Evolutionary conservation across 1,139 yeast species (phyloP).

Genomic region (Diutina pseudorugosa): DNA sequence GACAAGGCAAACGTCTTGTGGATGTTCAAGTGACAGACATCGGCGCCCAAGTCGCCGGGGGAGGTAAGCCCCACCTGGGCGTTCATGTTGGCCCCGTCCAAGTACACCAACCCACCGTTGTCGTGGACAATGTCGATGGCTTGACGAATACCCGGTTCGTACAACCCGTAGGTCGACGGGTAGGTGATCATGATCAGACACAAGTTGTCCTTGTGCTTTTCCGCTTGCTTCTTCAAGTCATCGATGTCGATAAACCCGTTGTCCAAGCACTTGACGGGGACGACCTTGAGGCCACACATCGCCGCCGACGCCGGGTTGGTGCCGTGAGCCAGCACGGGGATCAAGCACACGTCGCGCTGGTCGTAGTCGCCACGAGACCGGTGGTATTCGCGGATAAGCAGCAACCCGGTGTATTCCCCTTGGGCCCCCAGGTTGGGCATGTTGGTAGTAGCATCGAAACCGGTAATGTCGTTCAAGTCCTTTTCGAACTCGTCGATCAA

Average conservation of each 20-base stretch:
- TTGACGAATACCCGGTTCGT: slow-evolving; percentile 79
- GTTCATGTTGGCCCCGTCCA: slow-evolving; percentile 99
- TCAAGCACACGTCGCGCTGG: slow-evolving; percentile 74
- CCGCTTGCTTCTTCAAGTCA: slow-evolving; percentile 67
- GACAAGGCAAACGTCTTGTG: slow-evolving; percentile 97
- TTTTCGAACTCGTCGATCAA: slow-evolving; percentile 65
- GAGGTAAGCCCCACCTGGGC: slow-evolving; percentile 97
- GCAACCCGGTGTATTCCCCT: slow-evolving; percentile 92
- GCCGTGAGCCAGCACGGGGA: slow-evolving; percentile 96
- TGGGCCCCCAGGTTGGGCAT: slow-evolving; percentile 99
- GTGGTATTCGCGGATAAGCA: slow-evolving; percentile 74
- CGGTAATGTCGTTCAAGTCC: slow-evolving; percentile 90
- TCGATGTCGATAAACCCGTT: slow-evolving; percentile 79
- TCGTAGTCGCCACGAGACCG: slow-evolving; percentile 55
- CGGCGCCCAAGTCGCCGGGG: slow-evolving; percentile 98
- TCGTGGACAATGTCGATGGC: slow-evolving; percentile 79
- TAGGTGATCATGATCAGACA: slow-evolving; percentile 95
- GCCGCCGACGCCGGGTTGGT: slow-evolving; percentile 98
- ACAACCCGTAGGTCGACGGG: slow-evolving; percentile 93
- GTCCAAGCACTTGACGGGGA: slow-evolving; percentile 74
- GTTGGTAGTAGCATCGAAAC: slow-evolving; percentile 79
- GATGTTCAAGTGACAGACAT: slow-evolving; percentile 90
- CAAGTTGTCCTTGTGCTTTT: slow-evolving; percentile 50
- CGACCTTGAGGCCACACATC: slow-evolving; percentile 91
- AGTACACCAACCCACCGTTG: slow-evolving; percentile 88